Evolutionary conservation across 2,329 filamentous ascomycete genomes (phyloP), one percentile per base, ranked within the genome.

Genomic region (Pseudogymnoascus sp.): DNA sequence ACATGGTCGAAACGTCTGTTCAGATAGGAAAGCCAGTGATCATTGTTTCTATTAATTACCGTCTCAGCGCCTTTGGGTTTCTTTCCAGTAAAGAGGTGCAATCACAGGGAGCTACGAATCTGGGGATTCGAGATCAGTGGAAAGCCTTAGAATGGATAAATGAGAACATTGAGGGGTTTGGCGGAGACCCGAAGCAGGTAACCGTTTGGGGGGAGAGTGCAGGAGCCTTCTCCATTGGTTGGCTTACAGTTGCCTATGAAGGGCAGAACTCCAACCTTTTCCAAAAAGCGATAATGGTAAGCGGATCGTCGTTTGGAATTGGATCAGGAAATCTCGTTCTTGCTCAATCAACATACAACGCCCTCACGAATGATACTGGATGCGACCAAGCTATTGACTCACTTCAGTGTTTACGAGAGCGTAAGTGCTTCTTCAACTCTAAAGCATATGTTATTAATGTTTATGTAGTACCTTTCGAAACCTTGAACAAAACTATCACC

Each of bases 31-130:
- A 44, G 16, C 80, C 80, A 8, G 74, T 88, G 53, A 74, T 88
- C 19, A 81, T 77, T 56, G 79, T 86, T 61, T 81, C 78, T 71
- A 80, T 86, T 70, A 82, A 82, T 73, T 84, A 88, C 71, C 79
- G 87, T 6, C 80, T 89, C 42, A 83, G 84, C 3, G 80, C 82
- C 2, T 76, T 90, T 69, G 89, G 89, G 0, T 91, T 92, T 74
- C 73, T 89, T 56, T 66, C 81, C 62, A 77, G 82, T 29, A 76
- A 78, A 13, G 79, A 79, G 37, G 38, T 61, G 6, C 59, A 44
- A 44, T 61, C 59, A 13, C 80, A 80, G 61, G 86, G 83, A 0
- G 68, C 82, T 35, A 75, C 87, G 61, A 91, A 91, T 68, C 73
- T 87, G 19, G 88, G 88, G 1, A 74, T 89, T 64, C 78, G 79